Evolutionary conservation across 2,329 filamentous ascomycete species (phyloP), one percentile per base, ranked within the genome.

Genomic region (Aureobasidium zeae): DNA sequence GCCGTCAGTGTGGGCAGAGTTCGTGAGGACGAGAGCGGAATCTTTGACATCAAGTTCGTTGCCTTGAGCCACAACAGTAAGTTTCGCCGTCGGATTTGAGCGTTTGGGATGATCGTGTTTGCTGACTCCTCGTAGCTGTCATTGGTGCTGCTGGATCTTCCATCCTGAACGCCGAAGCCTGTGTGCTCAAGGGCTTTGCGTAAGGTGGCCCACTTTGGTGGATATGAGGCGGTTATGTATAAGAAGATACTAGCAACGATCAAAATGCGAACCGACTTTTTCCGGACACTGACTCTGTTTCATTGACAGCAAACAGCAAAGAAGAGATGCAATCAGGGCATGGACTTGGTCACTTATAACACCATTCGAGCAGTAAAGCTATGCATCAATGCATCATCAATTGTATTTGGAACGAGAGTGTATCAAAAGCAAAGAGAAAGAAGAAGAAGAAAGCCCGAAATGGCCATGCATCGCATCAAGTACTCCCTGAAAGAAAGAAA

Each of bases 91-190:
- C n/a, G n/a, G n/a, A n/a, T n/a, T n/a, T n/a, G n/a, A n/a, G n/a
- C n/a, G n/a, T n/a, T n/a, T n/a, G n/a, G n/a, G n/a, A n/a, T n/a
- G n/a, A n/a, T n/a, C n/a, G n/a, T n/a, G n/a, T n/a, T 42, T 35
- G 15, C 39, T 51, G 10, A 44, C 24, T 21, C 19, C 29, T 15
- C n/a, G 31, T 47, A 78, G 80, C 89, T 49, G 83, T 98, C 45
- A 89, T 98, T 61, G 89, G 89, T 52, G 91, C 91, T 22, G 88
- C 89, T n/a, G 91, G 91, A 9, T 93, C 86, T 2, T 94, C 86
- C 22, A 94, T 96, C 65, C 65, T 96, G 55, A 96, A 96, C 57
- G 87, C 88, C 20, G 89, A 95, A 64, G 86, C 87, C 20, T 86
- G 87, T 17, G 80, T 94, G 9, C 75, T 95, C 52, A 93, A 94